Evolutionary conservation across 164 flowering plant species (phyloP).

Genomic region (Echeveria elegans): DNA sequence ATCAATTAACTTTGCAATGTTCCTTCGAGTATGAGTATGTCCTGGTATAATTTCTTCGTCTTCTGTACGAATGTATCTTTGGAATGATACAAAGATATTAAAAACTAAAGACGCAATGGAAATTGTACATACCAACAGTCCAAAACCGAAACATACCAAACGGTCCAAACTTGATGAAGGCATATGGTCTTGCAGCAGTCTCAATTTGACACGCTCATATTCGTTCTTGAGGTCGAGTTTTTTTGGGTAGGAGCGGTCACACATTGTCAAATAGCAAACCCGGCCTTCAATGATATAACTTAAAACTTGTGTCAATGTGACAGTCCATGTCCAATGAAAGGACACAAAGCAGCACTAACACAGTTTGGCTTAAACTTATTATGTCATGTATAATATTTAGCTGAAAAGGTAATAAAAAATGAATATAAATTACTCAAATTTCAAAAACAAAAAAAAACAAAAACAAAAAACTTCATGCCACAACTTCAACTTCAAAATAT

Average conservation of each 20-base stretch:
- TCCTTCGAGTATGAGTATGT: conserved; percentile 79
- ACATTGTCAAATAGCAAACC: neutral
- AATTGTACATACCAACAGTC: neutral
- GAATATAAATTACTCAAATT: too few species aligned
- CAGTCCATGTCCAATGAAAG: neutral
- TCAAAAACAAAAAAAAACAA: too few species aligned
- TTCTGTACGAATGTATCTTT: conserved; percentile 86
- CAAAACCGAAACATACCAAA: neutral
- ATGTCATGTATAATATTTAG: too few species aligned
- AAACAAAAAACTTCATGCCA: too few species aligned
- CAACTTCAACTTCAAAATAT: neutral
- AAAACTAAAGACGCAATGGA: neutral
- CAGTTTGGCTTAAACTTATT: too few species aligned
- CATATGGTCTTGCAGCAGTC: neutral
- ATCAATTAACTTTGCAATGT: conserved; percentile 78
- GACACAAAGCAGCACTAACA: neutral
- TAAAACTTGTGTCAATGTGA: neutral
- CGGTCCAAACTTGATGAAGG: neutral
- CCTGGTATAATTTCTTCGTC: conserved; percentile 83
- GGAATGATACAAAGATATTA: conserved; percentile 9
- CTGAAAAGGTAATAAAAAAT: too few species aligned
- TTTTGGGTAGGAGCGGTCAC: neutral
- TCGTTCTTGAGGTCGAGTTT: neutral
- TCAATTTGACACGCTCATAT: neutral
- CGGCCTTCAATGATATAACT: neutral